Evolutionary conservation across 352 stramenopile species (phyloP).

Genomic region (Hyaloperonospora brassicae): DNA sequence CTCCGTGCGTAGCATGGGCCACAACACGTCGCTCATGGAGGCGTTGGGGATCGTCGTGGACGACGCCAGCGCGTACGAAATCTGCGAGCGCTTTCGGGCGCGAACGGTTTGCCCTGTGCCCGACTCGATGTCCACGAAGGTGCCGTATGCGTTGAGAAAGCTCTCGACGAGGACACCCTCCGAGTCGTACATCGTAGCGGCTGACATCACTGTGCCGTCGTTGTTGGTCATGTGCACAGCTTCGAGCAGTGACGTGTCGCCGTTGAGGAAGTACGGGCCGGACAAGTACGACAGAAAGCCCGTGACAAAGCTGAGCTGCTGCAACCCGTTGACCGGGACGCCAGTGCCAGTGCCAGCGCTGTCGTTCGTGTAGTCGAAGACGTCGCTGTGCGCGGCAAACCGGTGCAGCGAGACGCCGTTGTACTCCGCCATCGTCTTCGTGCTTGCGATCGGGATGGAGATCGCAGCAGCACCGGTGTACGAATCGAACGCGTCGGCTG

Average conservation of each 20-base stretch:
- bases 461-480: constrained; percentile 40
- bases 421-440: constrained; percentile 33
- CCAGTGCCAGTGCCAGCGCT: constrained; percentile 37
- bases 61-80: constrained; percentile 43
- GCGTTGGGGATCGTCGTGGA: constrained; percentile 30
- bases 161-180: constrained; percentile 33
- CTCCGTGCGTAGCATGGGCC: constrained; percentile 39
- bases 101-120: constrained; percentile 64
- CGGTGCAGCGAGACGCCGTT: constrained; percentile 41
- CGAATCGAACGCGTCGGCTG: constrained; percentile 26
- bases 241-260: constrained; percentile 36
- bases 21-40: constrained; percentile 62
- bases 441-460: constrained; percentile 42
- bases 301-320: constrained; percentile 52
- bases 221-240: constrained; percentile 49
- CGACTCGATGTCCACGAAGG: constrained; percentile 61
- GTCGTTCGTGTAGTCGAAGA: constrained; percentile 26
- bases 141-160: constrained; percentile 44
- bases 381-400: constrained; percentile 35
- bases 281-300: constrained; percentile 70
- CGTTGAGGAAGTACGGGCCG: constrained; percentile 59
- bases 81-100: constrained; percentile 50
- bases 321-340: constrained; percentile 54
- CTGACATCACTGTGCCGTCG: constrained; percentile 37
- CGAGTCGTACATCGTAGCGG: constrained; percentile 38